Evolutionary conservation across 2,329 filamentous ascomycete genomes (phyloP).

Genomic region (Colletotrichum caudatum): DNA sequence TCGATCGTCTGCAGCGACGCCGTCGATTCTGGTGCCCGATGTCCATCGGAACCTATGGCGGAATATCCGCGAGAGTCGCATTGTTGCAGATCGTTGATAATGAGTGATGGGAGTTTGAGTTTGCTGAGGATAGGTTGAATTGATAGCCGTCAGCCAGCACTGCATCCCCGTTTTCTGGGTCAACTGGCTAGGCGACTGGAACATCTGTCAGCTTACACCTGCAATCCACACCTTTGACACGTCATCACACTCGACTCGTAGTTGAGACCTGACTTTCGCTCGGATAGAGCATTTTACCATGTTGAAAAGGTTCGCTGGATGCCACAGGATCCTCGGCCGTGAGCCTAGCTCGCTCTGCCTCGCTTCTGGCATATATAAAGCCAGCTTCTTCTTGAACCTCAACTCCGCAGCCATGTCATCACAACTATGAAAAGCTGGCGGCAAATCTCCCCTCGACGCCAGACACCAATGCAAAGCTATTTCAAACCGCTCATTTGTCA

Average conservation of each 20-base stretch:
- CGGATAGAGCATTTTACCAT: not conserved
- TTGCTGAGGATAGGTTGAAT: not conserved
- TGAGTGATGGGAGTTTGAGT: not conserved
- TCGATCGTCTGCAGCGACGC: not conserved
- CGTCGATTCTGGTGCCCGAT: not conserved
- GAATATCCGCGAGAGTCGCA: not conserved
- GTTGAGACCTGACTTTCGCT: too few species aligned
- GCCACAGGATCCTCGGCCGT: not conserved
- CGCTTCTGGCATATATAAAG: not conserved
- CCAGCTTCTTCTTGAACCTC: slow-evolving; percentile 2
- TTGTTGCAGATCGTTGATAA: not conserved
- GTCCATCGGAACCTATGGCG: too few species aligned
- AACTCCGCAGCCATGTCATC: slow-evolving; percentile 19
- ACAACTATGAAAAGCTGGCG: slow-evolving; percentile 5
- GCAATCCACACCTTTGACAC: not conserved
- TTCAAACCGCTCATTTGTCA: not conserved
- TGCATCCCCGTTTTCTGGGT: not conserved
- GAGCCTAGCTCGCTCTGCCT: not conserved
- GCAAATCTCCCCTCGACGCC: slow-evolving; percentile 4
- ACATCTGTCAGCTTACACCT: not conserved
- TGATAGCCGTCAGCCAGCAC: not conserved
- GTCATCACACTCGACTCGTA: not conserved
- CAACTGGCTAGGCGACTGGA: not conserved
- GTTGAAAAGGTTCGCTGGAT: not conserved
- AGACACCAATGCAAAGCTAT: slow-evolving; percentile 16